phyloP scores from a whole-genome alignment of 2,329 filamentous ascomycete genomes.

The Rugonectria rugulosa region DNA sequence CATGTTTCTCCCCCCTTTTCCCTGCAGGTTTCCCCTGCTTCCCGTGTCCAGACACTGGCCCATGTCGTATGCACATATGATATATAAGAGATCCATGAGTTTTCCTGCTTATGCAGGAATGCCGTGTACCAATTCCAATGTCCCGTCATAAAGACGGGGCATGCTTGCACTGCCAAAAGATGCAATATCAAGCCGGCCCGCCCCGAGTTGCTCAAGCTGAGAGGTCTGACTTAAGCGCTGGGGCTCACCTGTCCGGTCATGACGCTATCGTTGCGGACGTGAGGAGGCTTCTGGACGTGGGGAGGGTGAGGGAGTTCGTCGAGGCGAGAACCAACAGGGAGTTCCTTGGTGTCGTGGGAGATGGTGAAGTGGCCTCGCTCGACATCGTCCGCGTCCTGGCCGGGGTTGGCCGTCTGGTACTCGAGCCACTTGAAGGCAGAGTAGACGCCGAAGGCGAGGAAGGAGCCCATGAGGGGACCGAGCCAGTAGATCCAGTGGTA shows the following conservation, averaged over 20 bases:
- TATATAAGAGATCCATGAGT: conserved; percentile 14
- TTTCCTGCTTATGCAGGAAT: conserved; percentile 12
- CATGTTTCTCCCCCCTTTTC: too few species aligned
- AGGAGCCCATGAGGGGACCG: conserved; percentile 58
- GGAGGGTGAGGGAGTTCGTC: conserved; percentile 27
- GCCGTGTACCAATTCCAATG: conserved; percentile 10
- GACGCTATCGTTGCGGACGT: conserved; percentile 32
- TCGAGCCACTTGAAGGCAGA: conserved; percentile 58
- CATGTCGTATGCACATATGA: conserved; percentile 21
- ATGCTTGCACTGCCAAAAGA: too few species aligned
- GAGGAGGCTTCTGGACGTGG: conserved; percentile 18
- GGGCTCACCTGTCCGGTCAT: conserved; percentile 29
- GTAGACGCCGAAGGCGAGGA: conserved; percentile 59
- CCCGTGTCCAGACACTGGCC: conserved; percentile 24
- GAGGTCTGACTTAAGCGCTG: neutral
- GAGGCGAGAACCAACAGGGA: conserved; percentile 21
- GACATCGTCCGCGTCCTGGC: conserved; percentile 53
- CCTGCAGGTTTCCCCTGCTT: too few species aligned
- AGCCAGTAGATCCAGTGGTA: conserved; percentile 66
- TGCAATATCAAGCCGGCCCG: too few species aligned
- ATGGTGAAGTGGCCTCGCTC: conserved; percentile 32
- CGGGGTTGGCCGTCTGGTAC: conserved; percentile 59
- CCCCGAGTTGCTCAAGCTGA: too few species aligned
- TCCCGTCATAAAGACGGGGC: too few species aligned
- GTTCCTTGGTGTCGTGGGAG: conserved; percentile 12